Conservation (phyloP, 257 asterid genomes). For the Lavandula angustifolia region DNA sequence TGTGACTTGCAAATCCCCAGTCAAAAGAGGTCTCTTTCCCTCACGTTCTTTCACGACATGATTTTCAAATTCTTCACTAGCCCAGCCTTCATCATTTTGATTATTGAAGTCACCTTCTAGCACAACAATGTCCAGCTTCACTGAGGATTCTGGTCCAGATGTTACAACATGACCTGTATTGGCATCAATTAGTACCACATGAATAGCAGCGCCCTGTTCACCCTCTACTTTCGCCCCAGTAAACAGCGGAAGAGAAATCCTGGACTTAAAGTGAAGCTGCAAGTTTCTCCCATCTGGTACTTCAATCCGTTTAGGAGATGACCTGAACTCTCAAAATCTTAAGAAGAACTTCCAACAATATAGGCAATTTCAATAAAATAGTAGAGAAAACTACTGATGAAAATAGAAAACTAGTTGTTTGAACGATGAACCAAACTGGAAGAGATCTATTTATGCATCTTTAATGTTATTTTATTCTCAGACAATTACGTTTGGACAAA, state of each 20-base stretch:
- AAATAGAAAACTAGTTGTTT: slow-evolving; percentile 11
- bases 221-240: slow-evolving; percentile 98
- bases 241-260: slow-evolving; percentile 88
- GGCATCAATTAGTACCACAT: slow-evolving; percentile 73
- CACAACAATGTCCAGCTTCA: slow-evolving; percentile 82
- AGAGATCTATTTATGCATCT: not conserved
- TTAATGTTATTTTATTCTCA: not conserved
- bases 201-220: slow-evolving; percentile 95
- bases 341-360: slow-evolving; percentile 23
- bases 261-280: slow-evolving; percentile 84
- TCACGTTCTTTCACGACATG: slow-evolving; percentile 95
- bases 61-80: slow-evolving; percentile 83
- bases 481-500: not conserved
- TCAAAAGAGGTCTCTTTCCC: slow-evolving; percentile 90
- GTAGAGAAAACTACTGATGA: slow-evolving; percentile 5
- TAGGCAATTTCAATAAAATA: slow-evolving; percentile 22
- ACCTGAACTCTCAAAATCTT: slow-evolving; percentile 53
- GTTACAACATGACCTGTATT: slow-evolving; percentile 73
- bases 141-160: slow-evolving; percentile 80
- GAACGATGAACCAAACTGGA: slow-evolving; percentile 12
- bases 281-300: slow-evolving; percentile 89
- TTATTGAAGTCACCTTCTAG: slow-evolving; percentile 95
- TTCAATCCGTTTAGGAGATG: slow-evolving; percentile 88
- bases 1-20: slow-evolving; percentile 82
- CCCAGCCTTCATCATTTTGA: slow-evolving; percentile 85